Percentiles rank a stretch among this genome's conserved stretches.
Conservation (phyloP, 2,329 filamentous ascomycete genomes). For the Arthrobotrys pseudoclavata region DNA sequence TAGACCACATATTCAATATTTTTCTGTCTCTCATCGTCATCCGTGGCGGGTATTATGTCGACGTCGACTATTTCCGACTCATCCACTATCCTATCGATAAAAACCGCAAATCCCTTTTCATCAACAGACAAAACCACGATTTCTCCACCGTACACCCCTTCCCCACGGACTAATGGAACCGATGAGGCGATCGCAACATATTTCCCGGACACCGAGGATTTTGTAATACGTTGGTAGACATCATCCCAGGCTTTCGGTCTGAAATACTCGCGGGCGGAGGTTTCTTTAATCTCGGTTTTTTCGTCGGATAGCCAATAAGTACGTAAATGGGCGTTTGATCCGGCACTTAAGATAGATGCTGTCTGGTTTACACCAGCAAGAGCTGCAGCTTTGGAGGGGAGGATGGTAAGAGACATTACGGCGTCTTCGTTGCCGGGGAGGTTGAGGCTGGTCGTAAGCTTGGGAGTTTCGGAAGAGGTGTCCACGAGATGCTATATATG, state of each 20-base stretch:
- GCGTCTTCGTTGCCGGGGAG: slow-evolving; percentile 62
- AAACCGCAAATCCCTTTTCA: slow-evolving; percentile 43
- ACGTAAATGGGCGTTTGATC: slow-evolving; percentile 63
- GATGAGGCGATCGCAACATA: slow-evolving; percentile 60
- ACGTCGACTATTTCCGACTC: slow-evolving; percentile 62
- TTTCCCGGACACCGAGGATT: slow-evolving; percentile 49
- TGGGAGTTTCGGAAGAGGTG: slow-evolving; percentile 40
- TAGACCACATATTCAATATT: slow-evolving; percentile 60
- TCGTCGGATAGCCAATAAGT: slow-evolving; percentile 61
- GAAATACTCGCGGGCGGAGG: slow-evolving; percentile 47
- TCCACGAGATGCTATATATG: slow-evolving; percentile 45
- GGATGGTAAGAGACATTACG: slow-evolving; percentile 62
- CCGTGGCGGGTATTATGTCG: slow-evolving; percentile 56
- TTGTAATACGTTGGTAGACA: slow-evolving; percentile 53
- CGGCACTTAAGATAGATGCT: slow-evolving; percentile 37
- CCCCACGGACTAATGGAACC: slow-evolving; percentile 55
- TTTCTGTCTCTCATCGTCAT: slow-evolving; percentile 45
- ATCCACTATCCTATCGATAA: slow-evolving; percentile 57
- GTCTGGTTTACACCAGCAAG: slow-evolving; percentile 62
- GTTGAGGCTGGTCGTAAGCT: slow-evolving; percentile 59
- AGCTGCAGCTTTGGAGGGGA: slow-evolving; percentile 48
- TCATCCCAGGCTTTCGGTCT: slow-evolving; percentile 57
- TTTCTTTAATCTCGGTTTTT: slow-evolving; percentile 60
- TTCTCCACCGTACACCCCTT: slow-evolving; percentile 52
- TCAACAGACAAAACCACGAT: slow-evolving; percentile 52